phyloP scores from a whole-genome alignment of 768 basidiomycete species.

The Leccinum ochraceum region DNA sequence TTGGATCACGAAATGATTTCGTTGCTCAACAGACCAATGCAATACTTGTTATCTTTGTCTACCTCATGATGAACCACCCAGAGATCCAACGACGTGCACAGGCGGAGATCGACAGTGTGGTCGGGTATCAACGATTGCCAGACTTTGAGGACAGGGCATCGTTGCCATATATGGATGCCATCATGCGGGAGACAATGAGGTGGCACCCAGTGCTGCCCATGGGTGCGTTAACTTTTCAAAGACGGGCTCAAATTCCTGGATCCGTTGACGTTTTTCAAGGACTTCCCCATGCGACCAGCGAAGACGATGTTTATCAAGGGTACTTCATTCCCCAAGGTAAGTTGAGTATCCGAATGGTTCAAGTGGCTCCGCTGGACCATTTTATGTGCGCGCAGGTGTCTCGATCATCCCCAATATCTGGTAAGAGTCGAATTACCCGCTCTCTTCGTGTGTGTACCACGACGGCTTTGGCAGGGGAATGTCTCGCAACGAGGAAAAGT shows the following conservation, averaged over 20 bases:
- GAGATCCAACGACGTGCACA: background rate
- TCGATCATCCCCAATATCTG: background rate
- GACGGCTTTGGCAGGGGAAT: background rate
- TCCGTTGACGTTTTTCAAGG: background rate
- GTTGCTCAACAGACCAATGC: background rate
- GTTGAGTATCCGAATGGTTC: background rate
- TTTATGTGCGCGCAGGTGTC: background rate
- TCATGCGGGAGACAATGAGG: background rate
- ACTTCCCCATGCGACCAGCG: background rate
- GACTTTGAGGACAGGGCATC: background rate
- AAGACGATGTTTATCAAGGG: background rate
- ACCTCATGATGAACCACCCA: background rate
- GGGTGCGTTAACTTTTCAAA: background rate
- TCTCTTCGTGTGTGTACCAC: background rate
- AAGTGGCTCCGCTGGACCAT: background rate
- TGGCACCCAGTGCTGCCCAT: background rate
- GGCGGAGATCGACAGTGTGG: background rate
- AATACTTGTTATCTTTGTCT: background rate
- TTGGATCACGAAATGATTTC: background rate
- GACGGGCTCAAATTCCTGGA: background rate
- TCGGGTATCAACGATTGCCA: background rate
- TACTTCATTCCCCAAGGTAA: background rate
- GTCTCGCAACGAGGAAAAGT: background rate
- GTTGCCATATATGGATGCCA: background rate
- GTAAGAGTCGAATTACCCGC: background rate